Base-by-base conservation (phyloP, 2,329 filamentous ascomycete species). In the Colletotrichum scovillei region DNA sequence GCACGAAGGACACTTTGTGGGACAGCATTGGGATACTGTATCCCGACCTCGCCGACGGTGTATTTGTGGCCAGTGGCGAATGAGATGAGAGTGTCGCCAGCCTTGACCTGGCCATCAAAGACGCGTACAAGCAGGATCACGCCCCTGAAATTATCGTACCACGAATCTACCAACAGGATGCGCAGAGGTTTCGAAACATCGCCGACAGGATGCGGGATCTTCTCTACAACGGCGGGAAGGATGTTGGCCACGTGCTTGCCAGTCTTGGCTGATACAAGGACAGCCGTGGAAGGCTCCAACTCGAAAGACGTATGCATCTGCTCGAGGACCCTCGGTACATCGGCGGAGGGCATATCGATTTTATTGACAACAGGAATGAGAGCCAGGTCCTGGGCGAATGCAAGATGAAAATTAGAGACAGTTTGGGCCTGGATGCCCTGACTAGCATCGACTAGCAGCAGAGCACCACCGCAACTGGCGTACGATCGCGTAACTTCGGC, bases 401-500 rank as follows among this genome's bases (percentile, higher is more conserved):
- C 97, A 28, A 98, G 91, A 81, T 98, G 98, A 84, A 99, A 99
- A 83, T 99, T 99, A 74, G 97, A 97, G 9, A 99, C 97, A 0
- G 97, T 99, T 86, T 99, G 97, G 5, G 97, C 97, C 85, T 99
- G 97, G 2, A 99, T 92, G 58, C 97, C 97, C 84, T 99, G 97
- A 77, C 94, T 97, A 8, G 96, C 97, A 87, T 99, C 97, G 3
- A 99, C 96, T 1, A 99, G 90, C 65, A 99, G 88, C 73, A 99
- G 82, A 1, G 97, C 96, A 63, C 97, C 97, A 75, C 95, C 96
- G 81, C 97, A 99, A 79, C 94, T 97, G 64, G 96, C 96, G 86
- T 99, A 99, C 75, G 95, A 98, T 60, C 97, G 90, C 42, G 95
- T 97, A 12, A 99, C 97, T 83, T 99, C 97, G 60, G 97, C 97